phyloP scores from a whole-genome alignment of 768 basidiomycete species.

The Paxillus ammoniavirescens region DNA sequence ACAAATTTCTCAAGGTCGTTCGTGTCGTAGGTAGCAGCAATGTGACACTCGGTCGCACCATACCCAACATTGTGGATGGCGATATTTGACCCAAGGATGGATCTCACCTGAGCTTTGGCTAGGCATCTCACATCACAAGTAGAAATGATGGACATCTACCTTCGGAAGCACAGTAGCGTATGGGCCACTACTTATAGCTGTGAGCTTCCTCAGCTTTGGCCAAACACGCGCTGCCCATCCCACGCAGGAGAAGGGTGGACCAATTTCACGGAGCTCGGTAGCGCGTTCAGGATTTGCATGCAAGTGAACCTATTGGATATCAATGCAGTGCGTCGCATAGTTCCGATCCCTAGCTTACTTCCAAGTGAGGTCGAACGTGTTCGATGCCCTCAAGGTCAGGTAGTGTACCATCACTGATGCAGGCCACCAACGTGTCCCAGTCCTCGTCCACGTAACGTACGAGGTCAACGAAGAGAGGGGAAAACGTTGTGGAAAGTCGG shows the following conservation, averaged over 20 bases:
- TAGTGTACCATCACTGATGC: conserved; percentile 3
- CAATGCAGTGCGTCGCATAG: neutral
- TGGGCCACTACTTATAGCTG: conserved; percentile 11
- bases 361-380: conserved; percentile 2
- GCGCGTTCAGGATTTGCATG: conserved; percentile 8
- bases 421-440: conserved; percentile 3
- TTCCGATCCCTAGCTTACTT: neutral
- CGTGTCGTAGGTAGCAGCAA: neutral
- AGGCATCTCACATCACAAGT: neutral
- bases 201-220: conserved; percentile 8
- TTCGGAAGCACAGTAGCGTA: conserved; percentile 12
- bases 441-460: neutral
- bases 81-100: conserved; percentile 4
- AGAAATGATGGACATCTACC: neutral
- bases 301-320: conserved; percentile 2
- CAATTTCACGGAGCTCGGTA: conserved; percentile 12
- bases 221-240: conserved; percentile 17
- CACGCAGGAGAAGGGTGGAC: conserved; percentile 8
- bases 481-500: neutral
- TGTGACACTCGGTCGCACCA: neutral
- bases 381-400: conserved; percentile 9
- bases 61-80: neutral
- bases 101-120: conserved; percentile 7
- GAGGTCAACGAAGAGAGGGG: conserved; percentile 7
- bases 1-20: conserved; percentile 5